Evolutionary conservation across 306 rosid species (phyloP).

Genomic region (Dicorynia guianensis): DNA sequence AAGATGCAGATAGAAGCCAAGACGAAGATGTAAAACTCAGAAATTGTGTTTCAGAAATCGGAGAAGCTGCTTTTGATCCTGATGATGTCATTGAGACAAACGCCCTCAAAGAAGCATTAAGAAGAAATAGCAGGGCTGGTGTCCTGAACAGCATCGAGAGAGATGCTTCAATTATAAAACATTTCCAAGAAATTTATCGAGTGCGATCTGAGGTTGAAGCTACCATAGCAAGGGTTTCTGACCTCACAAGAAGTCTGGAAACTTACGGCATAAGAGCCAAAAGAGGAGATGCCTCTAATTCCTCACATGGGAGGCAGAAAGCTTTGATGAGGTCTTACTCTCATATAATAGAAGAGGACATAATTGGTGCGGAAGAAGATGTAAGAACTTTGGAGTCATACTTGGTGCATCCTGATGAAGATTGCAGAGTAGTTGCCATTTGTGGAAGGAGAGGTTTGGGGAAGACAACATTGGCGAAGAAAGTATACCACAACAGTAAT

Average conservation of each 20-base stretch:
- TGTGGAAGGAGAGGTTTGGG: slow-evolving; percentile 78
- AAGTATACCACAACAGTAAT: slow-evolving; percentile 45
- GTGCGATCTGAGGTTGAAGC: slow-evolving; percentile 45
- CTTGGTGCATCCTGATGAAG: slow-evolving; percentile 39
- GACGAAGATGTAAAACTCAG: slow-evolving; percentile 37
- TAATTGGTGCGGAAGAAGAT: slow-evolving; percentile 59
- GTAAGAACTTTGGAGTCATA: slow-evolving; percentile 34
- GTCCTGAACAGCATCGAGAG: slow-evolving; percentile 36
- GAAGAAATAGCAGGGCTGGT: slow-evolving; percentile 30
- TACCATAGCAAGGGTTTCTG: slow-evolving; percentile 36
- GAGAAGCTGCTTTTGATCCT: slow-evolving; percentile 64
- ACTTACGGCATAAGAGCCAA: slow-evolving; percentile 44
- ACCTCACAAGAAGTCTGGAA: slow-evolving; percentile 33
- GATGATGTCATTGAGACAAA: slow-evolving; percentile 56
- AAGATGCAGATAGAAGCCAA: slow-evolving; percentile 63
- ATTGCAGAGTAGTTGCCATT: slow-evolving; percentile 49
- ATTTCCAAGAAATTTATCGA: slow-evolving; percentile 24
- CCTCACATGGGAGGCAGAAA: slow-evolving; percentile 40
- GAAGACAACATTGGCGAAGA: slow-evolving; percentile 68
- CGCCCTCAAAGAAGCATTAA: slow-evolving; percentile 41
- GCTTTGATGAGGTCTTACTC: slow-evolving; percentile 53
- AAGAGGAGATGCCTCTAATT: slow-evolving; percentile 41
- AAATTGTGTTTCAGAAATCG: slow-evolving; percentile 57
- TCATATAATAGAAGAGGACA: slow-evolving; percentile 57
- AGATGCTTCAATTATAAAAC: slow-evolving; percentile 26